phyloP scores from a whole-genome alignment of 139 green algal genomes.

The Monoraphidium neglectum region DNA sequence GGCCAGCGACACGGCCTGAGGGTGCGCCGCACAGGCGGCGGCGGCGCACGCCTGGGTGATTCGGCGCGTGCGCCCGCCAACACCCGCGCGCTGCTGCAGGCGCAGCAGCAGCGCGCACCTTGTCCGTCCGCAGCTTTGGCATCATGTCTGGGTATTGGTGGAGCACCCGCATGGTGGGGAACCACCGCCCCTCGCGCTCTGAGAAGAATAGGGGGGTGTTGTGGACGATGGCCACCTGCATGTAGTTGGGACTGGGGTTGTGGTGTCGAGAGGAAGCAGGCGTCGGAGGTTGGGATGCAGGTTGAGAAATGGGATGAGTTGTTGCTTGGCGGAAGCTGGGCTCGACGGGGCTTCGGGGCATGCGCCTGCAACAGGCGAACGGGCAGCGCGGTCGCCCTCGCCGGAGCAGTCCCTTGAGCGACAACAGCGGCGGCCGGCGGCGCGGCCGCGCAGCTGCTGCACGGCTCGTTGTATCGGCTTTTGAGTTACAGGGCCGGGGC shows the following conservation, averaged over 20 bases:
- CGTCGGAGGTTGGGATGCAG: background rate
- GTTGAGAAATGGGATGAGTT: background rate
- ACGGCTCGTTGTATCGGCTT: background rate
- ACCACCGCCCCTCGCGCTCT: constrained; percentile 91
- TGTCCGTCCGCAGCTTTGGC: constrained; percentile 85
- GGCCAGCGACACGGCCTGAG: no score
- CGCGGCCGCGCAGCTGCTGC: background rate
- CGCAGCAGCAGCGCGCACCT: no score
- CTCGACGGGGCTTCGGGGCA: no score
- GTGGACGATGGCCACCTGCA: constrained; percentile 88
- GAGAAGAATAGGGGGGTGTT: constrained; percentile 91
- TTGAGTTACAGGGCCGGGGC: background rate
- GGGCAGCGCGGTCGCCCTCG: no score
- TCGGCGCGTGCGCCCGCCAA: no score
- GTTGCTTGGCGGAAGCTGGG: no score
- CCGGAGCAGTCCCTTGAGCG: no score
- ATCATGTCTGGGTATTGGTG: constrained; percentile 90
- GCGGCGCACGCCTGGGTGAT: no score
- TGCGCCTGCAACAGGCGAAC: no score
- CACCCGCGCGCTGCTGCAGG: no score
- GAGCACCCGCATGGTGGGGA: constrained; percentile 89
- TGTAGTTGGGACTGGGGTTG: constrained; percentile 68
- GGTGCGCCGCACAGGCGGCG: no score
- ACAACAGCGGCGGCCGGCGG: background rate
- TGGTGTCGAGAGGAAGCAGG: background rate